These are phyloP conservation scores for Hirschfeldia incana DNA, from an alignment of 345 rosid species.

Conservation along the genomic window DNA sequence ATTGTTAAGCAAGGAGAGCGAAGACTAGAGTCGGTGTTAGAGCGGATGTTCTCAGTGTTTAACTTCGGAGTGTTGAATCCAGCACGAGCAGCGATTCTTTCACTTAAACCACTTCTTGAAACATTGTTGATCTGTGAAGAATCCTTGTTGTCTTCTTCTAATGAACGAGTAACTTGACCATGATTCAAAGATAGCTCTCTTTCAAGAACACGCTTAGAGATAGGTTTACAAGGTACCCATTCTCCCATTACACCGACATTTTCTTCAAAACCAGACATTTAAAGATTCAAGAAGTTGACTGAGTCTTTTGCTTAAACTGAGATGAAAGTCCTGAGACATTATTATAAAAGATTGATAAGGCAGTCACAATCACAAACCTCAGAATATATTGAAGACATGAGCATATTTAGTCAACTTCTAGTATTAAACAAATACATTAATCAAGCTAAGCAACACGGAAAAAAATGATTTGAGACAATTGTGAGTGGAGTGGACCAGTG, in stretches of 20 bases:
- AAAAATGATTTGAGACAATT: neutral
- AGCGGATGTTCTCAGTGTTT: constrained; percentile 69
- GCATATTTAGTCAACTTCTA: neutral
- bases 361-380: constrained; percentile 6
- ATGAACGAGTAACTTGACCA: constrained; percentile 14
- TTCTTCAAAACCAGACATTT: constrained; percentile 75
- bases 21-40: constrained; percentile 47
- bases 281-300: constrained; percentile 19
- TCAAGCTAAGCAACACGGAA: neutral
- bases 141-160: constrained; percentile 37
- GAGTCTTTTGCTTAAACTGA: neutral
- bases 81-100: constrained; percentile 82
- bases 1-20: constrained; percentile 74
- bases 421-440: neutral
- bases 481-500: constrained; percentile 17
- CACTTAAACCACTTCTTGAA: constrained; percentile 63
- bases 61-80: constrained; percentile 83
- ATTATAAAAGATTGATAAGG: neutral
- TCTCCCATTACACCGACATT: constrained; percentile 75
- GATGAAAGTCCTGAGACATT: constrained; percentile 17
- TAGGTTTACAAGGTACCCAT: constrained; percentile 77
- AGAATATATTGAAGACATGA: neutral
- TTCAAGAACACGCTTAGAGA: constrained; percentile 47
- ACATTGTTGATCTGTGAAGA: constrained; percentile 23
- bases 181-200: constrained; percentile 40